Evolutionary conservation across 2,329 filamentous ascomycete genomes (phyloP).

Genomic region (Xylaria sp.): DNA sequence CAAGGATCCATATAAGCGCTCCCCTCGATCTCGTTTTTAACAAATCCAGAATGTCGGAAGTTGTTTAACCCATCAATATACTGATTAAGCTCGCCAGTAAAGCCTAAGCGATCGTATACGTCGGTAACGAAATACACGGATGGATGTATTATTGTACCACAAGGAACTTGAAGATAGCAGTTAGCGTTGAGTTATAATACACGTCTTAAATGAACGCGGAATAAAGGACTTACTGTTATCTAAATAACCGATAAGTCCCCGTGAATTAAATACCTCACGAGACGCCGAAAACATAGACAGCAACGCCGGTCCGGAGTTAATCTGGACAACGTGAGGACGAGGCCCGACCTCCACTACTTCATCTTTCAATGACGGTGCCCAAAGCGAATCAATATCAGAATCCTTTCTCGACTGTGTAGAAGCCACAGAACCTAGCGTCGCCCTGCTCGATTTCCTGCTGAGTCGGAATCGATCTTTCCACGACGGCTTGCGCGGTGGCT

Average conservation of each 20-base stretch:
- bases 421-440: conserved; percentile 58
- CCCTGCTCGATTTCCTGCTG: conserved; percentile 47
- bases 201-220: neutral
- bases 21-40: conserved; percentile 34
- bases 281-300: conserved; percentile 37
- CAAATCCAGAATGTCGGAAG: conserved; percentile 35
- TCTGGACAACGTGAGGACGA: conserved; percentile 39
- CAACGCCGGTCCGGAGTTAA: conserved; percentile 38
- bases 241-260: conserved; percentile 38
- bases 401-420: conserved; percentile 56
- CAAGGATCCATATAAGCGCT: conserved; percentile 40
- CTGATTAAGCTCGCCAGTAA: conserved; percentile 34
- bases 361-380: conserved; percentile 23
- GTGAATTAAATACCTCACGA: conserved; percentile 36
- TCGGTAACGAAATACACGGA: conserved; percentile 42
- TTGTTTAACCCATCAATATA: conserved; percentile 38
- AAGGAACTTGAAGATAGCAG: conserved; percentile 31
- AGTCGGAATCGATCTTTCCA: conserved; percentile 36
- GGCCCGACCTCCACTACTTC: conserved; percentile 35
- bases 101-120: conserved; percentile 39
- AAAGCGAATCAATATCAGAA: conserved; percentile 41
- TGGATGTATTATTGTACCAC: conserved; percentile 43
- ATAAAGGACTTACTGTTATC: conserved; percentile 32
- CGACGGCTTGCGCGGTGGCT: conserved; percentile 24
- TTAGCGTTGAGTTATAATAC: conserved; percentile 21